Evolutionary conservation across 148 eudicot genomes (phyloP).

Genomic region (Amaranthus palmeri): DNA sequence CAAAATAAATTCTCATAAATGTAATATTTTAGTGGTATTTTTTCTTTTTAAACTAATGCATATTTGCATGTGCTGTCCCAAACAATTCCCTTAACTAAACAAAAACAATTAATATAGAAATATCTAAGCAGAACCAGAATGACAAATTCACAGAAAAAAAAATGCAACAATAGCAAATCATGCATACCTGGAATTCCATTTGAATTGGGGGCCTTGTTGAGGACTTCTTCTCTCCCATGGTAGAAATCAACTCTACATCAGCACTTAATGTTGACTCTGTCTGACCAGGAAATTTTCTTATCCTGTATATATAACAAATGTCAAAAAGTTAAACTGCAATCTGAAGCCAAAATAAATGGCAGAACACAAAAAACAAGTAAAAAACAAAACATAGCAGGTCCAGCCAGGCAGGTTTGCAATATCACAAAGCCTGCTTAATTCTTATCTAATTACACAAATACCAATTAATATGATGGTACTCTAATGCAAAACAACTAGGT

Average conservation of each 20-base stretch:
- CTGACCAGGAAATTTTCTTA: slow-evolving; percentile 97
- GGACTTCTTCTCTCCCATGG: slow-evolving; percentile 92
- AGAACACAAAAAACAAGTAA: neutral
- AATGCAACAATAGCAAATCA: neutral
- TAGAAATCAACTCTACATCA: slow-evolving; percentile 92
- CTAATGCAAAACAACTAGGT: too few species aligned
- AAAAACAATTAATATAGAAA: too few species aligned
- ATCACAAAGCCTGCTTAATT: neutral
- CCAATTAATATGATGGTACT: neutral
- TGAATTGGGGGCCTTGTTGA: slow-evolving; percentile 97
- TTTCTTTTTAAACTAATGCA: too few species aligned
- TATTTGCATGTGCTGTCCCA: too few species aligned
- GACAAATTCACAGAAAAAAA: too few species aligned
- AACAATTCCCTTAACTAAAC: too few species aligned
- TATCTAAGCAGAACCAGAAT: too few species aligned
- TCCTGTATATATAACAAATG: slow-evolving; percentile 37
- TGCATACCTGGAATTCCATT: slow-evolving; percentile 95
- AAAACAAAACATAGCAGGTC: neutral
- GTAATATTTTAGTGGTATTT: too few species aligned
- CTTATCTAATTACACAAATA: neutral
- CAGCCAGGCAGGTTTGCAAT: neutral
- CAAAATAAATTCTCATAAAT: too few species aligned
- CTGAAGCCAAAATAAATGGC: neutral
- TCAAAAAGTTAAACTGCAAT: neutral
- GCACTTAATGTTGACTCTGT: slow-evolving; percentile 98